phyloP scores from a whole-genome alignment of 768 basidiomycete genomes.

The Boletus vinaceobasis region DNA sequence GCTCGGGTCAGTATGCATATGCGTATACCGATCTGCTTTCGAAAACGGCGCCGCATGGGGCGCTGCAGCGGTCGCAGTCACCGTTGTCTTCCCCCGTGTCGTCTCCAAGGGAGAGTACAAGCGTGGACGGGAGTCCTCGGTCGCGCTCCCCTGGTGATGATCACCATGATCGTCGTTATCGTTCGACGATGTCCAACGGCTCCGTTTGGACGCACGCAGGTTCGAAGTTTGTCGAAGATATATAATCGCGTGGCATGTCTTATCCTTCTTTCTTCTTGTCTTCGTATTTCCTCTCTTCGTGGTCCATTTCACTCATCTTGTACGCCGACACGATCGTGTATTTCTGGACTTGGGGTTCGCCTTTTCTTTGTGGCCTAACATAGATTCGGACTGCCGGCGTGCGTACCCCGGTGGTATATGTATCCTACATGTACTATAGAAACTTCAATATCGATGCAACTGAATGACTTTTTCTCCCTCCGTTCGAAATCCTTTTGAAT shows the following conservation, averaged over 20 bases:
- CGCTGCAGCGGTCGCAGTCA: slow-evolving; percentile 25
- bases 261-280: not conserved
- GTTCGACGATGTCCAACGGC: slow-evolving; percentile 20
- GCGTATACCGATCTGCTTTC: slow-evolving; percentile 22
- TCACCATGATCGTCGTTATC: slow-evolving; percentile 17
- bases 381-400: not conserved
- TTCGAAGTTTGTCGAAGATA: slow-evolving; percentile 47
- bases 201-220: slow-evolving; percentile 44
- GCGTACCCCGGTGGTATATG: not conserved
- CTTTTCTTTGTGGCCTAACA: not conserved
- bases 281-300: not conserved
- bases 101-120: slow-evolving; percentile 20
- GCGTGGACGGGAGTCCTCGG: slow-evolving; percentile 10
- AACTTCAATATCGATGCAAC: too few relatives aligned
- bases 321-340: not conserved
- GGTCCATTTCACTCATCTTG: not conserved
- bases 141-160: slow-evolving; percentile 2
- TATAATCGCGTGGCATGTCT: slow-evolving; percentile 5
- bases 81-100: slow-evolving; percentile 26
- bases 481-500: too few relatives aligned
- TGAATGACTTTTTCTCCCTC: too few relatives aligned
- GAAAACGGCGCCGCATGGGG: slow-evolving; percentile 11
- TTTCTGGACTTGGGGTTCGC: not conserved
- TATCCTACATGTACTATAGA: not conserved
- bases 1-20: slow-evolving; percentile 2